Evolutionary conservation across 352 stramenopile species (phyloP), one percentile per base, ranked within the genome.

Genomic region (Pythium pyrilobum): DNA sequence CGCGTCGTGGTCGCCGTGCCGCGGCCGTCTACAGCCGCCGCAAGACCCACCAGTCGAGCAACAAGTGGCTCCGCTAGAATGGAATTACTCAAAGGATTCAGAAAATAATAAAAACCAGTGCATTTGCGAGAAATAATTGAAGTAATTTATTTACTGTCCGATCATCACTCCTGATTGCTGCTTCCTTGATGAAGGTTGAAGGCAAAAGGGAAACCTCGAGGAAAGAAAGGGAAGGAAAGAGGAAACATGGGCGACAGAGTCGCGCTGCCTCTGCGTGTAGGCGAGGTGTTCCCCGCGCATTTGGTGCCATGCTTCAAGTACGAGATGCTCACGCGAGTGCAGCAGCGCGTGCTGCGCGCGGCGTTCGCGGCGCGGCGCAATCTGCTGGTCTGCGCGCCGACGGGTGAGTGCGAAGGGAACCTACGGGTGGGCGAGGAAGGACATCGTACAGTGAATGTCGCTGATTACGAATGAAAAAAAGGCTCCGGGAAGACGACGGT

Each of bases 11-110:
- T 5, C 72, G 81, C 4, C 76, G 81, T 44, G 75, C 74, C 38
- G 71, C 78, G 11, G 73, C 70, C 4, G 61, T 82, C 7, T 83
- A 84, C 59, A 89, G 77, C 39, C 74, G 76, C 23, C 66, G 72
- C 67, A 88, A 88, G 60, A 81, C 74, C 12, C 71, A 83, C 36
- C 56, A 62, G 20, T 72, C 71, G 76, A 83, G 64, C 32, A 54
- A 33, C 18, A 41, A 31, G 16, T 52, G 45, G 34, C 47, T 56
- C 27, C 9, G 32, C 28, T 41, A 31, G 39, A 21, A 15, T 23
- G 18, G 37, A 43, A 28, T 7, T 34, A 39, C 20, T 4, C 23
- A 45, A 45, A n/a, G n/a, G n/a, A n/a, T n/a, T 45, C n/a, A n/a
- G n/a, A n/a, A n/a, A n/a, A n/a, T n/a, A n/a, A n/a, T 18, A 31